Evolutionary conservation across 228 moss, liverwort and hornwort genomes (phyloP), one percentile per base, ranked within the genome.

Genomic region (Sphagnum fallax): DNA sequence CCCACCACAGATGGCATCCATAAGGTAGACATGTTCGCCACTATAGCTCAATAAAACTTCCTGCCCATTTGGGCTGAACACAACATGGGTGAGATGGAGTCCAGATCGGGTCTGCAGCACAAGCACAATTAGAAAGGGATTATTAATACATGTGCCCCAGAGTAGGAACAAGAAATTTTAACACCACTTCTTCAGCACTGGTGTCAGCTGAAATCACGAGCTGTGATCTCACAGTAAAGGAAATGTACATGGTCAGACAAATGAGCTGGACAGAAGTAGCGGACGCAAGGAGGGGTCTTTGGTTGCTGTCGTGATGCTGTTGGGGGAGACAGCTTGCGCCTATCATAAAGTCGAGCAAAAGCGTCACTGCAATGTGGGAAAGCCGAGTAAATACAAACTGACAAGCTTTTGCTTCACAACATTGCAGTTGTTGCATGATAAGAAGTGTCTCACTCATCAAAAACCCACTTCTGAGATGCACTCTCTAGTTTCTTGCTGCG

Each of bases 251-350:
- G 18, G 68, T 86, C 82, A 61, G 85, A 86, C 67, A 86, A 82
- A 68, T 86, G 85, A n/a, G 85, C 77, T 50, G 85, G 85, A 77
- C 85, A 86, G 70, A 82, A 86, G 70, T 82, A 86, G 77, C 82
- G 79, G 69, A 86, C 85, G 72, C 82, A 82, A 50, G 85, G 82
- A 67, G 85, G 85, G 48, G 85, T 67, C 67, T 86, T 86, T 5
- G 82, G 68, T 60, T 75, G 69, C 67, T 82, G 85, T 74, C 75
- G 65, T 47, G 74, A 74, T 66, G 85, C 81, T 61, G 76, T 82
- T 50, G 81, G 65, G 1, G 82, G 82, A 15, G 82, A 82, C 49
- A 86, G 82, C 85, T 82, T 86, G 59, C 85, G 85, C 66, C 85
- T 74, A 62, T 86, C 85, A 73, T 86, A 86, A 64, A 86, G 82